These are phyloP conservation scores for Boeremia exigua DNA, from an alignment of 2,329 filamentous ascomycete genomes.

Conservation along the genomic window DNA sequence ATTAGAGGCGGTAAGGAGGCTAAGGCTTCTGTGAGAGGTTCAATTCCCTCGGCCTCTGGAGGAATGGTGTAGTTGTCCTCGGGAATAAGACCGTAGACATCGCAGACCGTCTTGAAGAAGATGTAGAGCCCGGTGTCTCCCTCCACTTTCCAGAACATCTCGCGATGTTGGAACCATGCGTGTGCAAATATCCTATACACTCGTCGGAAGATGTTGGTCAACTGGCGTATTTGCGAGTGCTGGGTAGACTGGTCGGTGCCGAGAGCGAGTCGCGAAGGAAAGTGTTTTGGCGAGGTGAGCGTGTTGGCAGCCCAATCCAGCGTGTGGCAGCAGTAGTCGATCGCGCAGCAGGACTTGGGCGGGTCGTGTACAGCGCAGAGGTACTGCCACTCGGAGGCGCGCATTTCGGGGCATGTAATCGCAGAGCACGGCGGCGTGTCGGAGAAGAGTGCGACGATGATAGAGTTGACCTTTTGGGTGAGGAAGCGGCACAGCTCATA, in stretches of 20 bases:
- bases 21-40: constrained; percentile 53
- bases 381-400: constrained; percentile 98
- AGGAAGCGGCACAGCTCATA: constrained; percentile 98
- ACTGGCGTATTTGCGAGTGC: constrained; percentile 72
- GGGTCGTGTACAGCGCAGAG: constrained; percentile 96
- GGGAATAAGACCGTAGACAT: constrained; percentile 85
- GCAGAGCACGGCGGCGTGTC: constrained; percentile 89
- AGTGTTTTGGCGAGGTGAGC: constrained; percentile 92
- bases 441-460: constrained; percentile 91
- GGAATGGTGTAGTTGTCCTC: constrained; percentile 96
- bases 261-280: constrained; percentile 79
- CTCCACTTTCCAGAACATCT: constrained; percentile 95
- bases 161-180: constrained; percentile 96
- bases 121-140: constrained; percentile 89
- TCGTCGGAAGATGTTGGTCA: constrained; percentile 93
- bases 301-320: constrained; percentile 97
- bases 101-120: constrained; percentile 96
- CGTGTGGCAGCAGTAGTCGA: constrained; percentile 99
- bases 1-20: constrained; percentile 39
- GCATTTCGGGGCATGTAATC: constrained; percentile 94
- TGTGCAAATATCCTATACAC: constrained; percentile 97
- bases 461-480: constrained; percentile 89
- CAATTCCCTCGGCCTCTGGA: constrained; percentile 83
- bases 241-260: constrained; percentile 51
- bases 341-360: constrained; percentile 95